Base-by-base conservation (phyloP, 495 filamentous ascomycete genomes). In the Penicillium silybi region DNA sequence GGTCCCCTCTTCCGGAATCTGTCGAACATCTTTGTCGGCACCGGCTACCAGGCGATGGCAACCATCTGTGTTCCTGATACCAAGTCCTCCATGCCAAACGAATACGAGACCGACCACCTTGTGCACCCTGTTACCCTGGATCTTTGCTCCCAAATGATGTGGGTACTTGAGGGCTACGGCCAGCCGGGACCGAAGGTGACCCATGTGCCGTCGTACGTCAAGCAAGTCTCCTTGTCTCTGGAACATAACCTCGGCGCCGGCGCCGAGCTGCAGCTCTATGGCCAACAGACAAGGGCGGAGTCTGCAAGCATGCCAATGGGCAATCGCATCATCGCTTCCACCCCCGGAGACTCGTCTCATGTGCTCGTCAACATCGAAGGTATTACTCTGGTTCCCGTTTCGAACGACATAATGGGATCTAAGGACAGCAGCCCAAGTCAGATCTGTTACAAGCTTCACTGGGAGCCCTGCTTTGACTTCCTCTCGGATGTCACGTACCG, bases 391-490 rank as follows among this genome's bases (percentile, higher is more conserved):
- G 49, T 59, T 0, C 61, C 63, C 0, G 18, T 68, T 2, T 54
- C 58, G 2, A 57, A 62, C 10, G 56, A 61, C 11, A 58, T 48
- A 16, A 50, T 39, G 6, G 54, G 50, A 8, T 51, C 41, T 13
- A 64, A 51, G 17, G 53, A 60, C n/a, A 59, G 38, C 22, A 34
- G 51, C 0, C 46, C 58, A 0, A 45, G 54, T 1, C 41, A 50
- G 2, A 55, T 66, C 11, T 63, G 62, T 41, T 82, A 76, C 52
- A 81, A 78, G 56, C 46, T 79, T 16, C 71, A 78, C 19, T 82
- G 76, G 72, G 78, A 81, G 53, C 77, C 68, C 0, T 71, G 76
- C 51, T 64, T 53, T 41, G 67, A 70, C 63, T 52, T 67, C 47
- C 59, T 71, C 2, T 48, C 67, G 20, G 39, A 44, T 10, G 42